A percentile compares a stretch with the other conserved stretches of the same genome.
Conservation (phyloP, 2,329 filamentous ascomycete species). For the Chrysoporthe puriensis region DNA sequence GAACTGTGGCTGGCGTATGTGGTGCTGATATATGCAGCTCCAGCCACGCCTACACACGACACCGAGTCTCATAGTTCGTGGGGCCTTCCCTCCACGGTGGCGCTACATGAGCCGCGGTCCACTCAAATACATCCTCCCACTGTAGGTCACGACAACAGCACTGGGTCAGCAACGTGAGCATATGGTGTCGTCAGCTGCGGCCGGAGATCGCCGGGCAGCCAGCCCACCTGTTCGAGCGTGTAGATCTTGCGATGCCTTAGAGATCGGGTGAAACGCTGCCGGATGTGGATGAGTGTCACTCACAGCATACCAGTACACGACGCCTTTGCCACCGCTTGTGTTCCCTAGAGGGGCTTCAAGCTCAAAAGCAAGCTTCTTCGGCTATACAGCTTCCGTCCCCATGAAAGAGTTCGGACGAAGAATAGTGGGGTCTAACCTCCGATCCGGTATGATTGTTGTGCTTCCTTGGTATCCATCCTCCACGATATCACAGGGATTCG, state of each 20-base stretch:
- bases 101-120: neutral
- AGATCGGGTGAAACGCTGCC: conserved; percentile 22
- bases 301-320: conserved; percentile 11
- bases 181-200: neutral
- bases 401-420: conserved; percentile 15
- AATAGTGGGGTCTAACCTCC: neutral
- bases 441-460: neutral
- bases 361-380: conserved; percentile 6
- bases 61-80: neutral
- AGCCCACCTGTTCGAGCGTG: conserved; percentile 3
- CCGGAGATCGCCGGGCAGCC: neutral
- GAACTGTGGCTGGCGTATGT: no score
- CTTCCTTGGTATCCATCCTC: neutral
- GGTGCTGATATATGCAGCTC: no score
- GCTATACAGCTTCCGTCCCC: conserved; percentile 5
- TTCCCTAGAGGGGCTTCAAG: neutral
- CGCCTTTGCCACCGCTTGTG: neutral
- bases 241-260: conserved; percentile 3
- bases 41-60: no score
- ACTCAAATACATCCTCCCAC: neutral
- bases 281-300: conserved; percentile 5
- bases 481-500: neutral
- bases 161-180: neutral
- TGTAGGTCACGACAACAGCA: neutral
- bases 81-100: neutral